Evolutionary conservation across 2,329 filamentous ascomycete species (phyloP), one percentile per base, ranked within the genome.

Genomic region (Hymenotorrendiella dingleyae): DNA sequence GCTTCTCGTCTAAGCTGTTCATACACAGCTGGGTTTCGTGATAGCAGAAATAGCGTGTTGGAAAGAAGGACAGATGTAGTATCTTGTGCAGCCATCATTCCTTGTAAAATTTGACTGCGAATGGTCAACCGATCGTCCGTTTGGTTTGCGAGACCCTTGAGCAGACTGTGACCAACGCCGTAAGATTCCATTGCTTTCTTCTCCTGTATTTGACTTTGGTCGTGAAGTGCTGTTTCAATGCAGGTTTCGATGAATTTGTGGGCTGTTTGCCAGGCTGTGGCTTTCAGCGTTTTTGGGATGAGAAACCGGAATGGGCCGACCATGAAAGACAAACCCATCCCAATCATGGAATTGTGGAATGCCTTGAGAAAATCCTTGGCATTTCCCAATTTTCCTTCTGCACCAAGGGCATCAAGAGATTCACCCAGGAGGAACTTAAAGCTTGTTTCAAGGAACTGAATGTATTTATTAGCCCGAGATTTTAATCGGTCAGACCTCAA

Each of bases 401-500:
- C n/a, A n/a, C n/a, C n/a, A n/a, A n/a, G n/a, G n/a, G n/a, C n/a
- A n/a, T n/a, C n/a, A n/a, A n/a, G n/a, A n/a, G n/a, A n/a, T n/a
- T n/a, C n/a, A n/a, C 40, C 41, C 3, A 43, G 14, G 10, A 43
- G 28, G 11, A 43, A 43, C 14, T 43, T 12, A 7, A 20, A 24
- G 4, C 34, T 26, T 4, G 39, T 26, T 11, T 41, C n/a, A 7
- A 41, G 19, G 8, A 30, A 40, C 37, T 32, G n/a, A 10, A 14
- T n/a, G n/a, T n/a, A 2, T 29, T 9, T 7, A 11, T 40, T 10
- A 29, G 36, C 22, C 14, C n/a, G n/a, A n/a, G n/a, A n/a, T n/a
- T n/a, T n/a, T n/a, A n/a, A 12, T 4, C 4, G n/a, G 7, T 6
- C 5, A 8, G 7, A 6, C 8, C 7, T 9, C 16, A 2, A 12